Conservation (phyloP, 1,284 basidiomycete species). For the Austroboletus novae-zelandiae region DNA sequence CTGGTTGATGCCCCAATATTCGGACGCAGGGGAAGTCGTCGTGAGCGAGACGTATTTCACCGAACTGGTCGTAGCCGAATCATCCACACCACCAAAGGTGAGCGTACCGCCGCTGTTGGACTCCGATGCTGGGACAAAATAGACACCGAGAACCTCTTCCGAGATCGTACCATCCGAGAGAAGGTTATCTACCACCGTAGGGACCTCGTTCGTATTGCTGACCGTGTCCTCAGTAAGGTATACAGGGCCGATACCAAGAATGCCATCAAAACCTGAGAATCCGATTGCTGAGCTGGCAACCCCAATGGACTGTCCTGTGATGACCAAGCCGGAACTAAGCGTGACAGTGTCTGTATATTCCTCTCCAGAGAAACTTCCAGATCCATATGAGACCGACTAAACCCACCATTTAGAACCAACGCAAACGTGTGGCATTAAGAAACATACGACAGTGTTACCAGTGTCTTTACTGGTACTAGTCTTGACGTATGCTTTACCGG, state of each 20-base stretch:
- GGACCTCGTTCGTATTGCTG: constrained; percentile 19
- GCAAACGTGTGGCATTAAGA: background rate
- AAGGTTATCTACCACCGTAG: constrained; percentile 47
- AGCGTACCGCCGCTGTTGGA: constrained; percentile 42
- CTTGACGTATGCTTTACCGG: constrained; percentile 31
- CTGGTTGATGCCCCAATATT: constrained; percentile 58
- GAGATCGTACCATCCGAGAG: constrained; percentile 42
- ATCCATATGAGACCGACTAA: constrained; percentile 30
- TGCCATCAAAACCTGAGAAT: background rate
- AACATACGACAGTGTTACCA: constrained; percentile 36
- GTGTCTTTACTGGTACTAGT: constrained; percentile 46
- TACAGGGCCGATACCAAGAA: constrained; percentile 42
- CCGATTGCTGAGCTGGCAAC: constrained; percentile 41
- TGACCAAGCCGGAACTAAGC: constrained; percentile 34
- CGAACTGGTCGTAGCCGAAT: constrained; percentile 8
- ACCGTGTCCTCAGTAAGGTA: constrained; percentile 45
- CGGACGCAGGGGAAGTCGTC: constrained; percentile 41
- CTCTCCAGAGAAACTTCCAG: constrained; percentile 26
- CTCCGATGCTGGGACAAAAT: constrained; percentile 42
- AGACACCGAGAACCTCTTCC: constrained; percentile 47
- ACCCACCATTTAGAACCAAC: background rate
- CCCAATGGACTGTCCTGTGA: constrained; percentile 44
- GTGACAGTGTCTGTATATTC: too few relatives aligned
- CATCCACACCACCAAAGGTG: constrained; percentile 48
- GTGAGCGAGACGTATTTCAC: constrained; percentile 54